These are phyloP conservation scores for Colletotrichum spinosum DNA, from an alignment of 2,329 filamentous ascomycete species.

Conservation along the genomic window DNA sequence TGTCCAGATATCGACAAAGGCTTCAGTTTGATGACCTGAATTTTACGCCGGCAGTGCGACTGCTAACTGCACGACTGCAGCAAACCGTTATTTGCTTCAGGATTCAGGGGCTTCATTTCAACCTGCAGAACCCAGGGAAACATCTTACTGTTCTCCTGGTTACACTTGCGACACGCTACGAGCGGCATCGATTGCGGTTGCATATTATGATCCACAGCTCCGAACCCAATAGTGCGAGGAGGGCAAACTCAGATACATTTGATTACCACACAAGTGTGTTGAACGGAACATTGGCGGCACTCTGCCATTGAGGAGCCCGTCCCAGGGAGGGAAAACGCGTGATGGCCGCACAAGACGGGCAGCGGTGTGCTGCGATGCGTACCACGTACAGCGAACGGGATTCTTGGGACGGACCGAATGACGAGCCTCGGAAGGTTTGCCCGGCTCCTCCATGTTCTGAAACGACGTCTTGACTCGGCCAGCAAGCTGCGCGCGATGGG, in stretches of 20 bases:
- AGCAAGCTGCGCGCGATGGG: neutral
- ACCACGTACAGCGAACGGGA: neutral
- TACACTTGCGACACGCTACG: too few species aligned
- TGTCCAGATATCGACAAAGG: slow-evolving; percentile 12
- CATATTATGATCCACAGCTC: slow-evolving; percentile 2
- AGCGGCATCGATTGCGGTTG: too few species aligned
- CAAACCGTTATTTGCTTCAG: neutral
- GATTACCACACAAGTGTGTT: neutral
- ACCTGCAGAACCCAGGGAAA: neutral
- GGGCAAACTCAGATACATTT: slow-evolving; percentile 6
- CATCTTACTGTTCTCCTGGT: too few species aligned
- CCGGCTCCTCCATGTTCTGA: slow-evolving; percentile 17
- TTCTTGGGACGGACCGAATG: slow-evolving; percentile 17
- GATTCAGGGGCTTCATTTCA: slow-evolving; percentile 18
- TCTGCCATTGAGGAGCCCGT: neutral
- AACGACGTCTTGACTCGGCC: slow-evolving; percentile 32
- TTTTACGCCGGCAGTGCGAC: neutral
- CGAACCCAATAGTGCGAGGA: slow-evolving; percentile 7
- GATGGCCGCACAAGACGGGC: neutral
- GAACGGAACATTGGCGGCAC: neutral
- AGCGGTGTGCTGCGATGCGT: neutral
- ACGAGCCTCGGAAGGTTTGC: neutral
- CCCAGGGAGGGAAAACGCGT: neutral
- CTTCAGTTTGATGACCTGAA: slow-evolving; percentile 8
- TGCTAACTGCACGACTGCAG: neutral